Conservation (phyloP, 495 filamentous ascomycete genomes). For the Talaromyces borbonicus region DNA sequence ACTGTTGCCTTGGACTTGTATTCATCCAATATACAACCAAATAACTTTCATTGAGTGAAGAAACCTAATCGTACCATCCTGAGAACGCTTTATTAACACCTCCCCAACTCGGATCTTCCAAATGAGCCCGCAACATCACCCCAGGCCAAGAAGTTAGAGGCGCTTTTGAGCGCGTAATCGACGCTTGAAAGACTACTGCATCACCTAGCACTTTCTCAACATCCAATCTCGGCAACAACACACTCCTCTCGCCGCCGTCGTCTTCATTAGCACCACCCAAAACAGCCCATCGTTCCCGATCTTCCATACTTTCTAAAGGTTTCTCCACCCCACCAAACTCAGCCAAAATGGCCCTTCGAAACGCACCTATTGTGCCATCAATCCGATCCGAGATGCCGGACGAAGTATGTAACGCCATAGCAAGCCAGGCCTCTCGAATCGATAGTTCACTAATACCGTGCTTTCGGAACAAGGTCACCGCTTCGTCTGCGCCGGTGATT, state of each 20-base stretch:
- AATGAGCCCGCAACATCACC: conserved; percentile 19
- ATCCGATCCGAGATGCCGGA: conserved; percentile 37
- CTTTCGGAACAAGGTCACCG: conserved; percentile 17
- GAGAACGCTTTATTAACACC: conserved; percentile 34
- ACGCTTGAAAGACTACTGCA: conserved; percentile 33
- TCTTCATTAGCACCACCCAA: too few relatives aligned
- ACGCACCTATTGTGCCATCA: conserved; percentile 19
- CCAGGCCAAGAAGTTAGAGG: conserved; percentile 26
- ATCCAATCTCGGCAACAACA: conserved; percentile 23
- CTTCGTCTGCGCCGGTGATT: conserved; percentile 35
- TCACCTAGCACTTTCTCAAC: conserved; percentile 38
- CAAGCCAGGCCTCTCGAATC: conserved; percentile 33
- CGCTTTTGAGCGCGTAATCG: conserved; percentile 24
- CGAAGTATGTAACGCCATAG: conserved; percentile 34
- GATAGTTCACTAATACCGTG: conserved; percentile 18
- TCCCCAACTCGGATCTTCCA: conserved; percentile 21
- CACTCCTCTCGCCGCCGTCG: too few relatives aligned
- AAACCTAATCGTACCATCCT: too few relatives aligned
- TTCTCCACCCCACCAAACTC: conserved; percentile 31
- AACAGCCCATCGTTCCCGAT: too few relatives aligned
- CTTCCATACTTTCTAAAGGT: conserved; percentile 6
- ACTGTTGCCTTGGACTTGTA: too few relatives aligned
- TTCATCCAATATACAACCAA: too few relatives aligned
- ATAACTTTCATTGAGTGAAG: too few relatives aligned
- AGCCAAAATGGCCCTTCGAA: conserved; percentile 26